Conservation (phyloP, 1,284 basidiomycete genomes). For the Cutaneotrichosporon mucoides region DNA sequence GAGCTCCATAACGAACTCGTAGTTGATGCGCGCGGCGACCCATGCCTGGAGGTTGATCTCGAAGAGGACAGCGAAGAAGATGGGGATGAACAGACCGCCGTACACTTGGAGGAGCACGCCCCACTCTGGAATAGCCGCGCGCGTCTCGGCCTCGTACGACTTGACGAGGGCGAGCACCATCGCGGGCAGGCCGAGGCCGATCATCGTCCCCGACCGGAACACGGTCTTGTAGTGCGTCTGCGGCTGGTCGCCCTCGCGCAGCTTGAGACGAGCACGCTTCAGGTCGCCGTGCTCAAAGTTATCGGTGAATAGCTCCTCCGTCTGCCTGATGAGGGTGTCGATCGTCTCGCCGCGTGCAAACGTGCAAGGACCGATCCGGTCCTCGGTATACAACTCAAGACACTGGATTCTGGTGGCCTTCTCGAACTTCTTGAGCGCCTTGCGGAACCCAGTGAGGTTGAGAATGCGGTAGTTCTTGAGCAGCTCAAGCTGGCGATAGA, state of each 20-base stretch:
- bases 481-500: conserved; percentile 72
- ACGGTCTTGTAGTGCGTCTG: conserved; percentile 72
- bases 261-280: conserved; percentile 68
- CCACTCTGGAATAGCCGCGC: conserved; percentile 64
- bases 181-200: conserved; percentile 77
- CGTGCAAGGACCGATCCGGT: conserved; percentile 57
- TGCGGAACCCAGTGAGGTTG: conserved; percentile 85
- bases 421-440: conserved; percentile 90
- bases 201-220: conserved; percentile 67
- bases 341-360: conserved; percentile 58
- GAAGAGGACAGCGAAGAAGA: conserved; percentile 72
- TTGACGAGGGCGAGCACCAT: conserved; percentile 64
- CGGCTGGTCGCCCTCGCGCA: conserved; percentile 58
- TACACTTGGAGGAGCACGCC: conserved; percentile 75
- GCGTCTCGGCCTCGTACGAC: conserved; percentile 59
- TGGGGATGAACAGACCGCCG: conserved; percentile 67
- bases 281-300: conserved; percentile 77
- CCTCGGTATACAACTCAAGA: conserved; percentile 68
- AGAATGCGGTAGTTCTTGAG: conserved; percentile 82
- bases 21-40: conserved; percentile 74
- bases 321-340: conserved; percentile 64
- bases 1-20: conserved; percentile 87
- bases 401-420: conserved; percentile 64
- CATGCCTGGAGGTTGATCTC: conserved; percentile 77
- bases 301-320: conserved; percentile 67